phyloP scores from a whole-genome alignment of 116 monocot species.

The Trichopus zeylanicus region DNA sequence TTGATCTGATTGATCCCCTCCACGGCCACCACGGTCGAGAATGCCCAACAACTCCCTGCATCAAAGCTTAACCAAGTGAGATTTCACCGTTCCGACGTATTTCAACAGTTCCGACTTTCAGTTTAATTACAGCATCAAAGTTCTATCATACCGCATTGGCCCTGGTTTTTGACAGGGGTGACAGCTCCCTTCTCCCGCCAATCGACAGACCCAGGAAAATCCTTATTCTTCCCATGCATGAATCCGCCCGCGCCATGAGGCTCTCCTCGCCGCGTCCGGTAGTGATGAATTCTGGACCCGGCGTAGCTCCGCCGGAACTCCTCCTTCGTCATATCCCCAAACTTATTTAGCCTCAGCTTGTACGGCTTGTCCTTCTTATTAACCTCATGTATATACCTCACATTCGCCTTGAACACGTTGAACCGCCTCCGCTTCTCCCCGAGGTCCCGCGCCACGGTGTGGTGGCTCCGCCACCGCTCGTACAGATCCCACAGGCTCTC shows the following conservation, averaged over 20 bases:
- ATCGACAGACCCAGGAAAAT: slow-evolving; percentile 23
- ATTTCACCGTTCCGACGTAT: neutral
- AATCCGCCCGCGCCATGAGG: neutral
- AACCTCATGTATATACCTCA: slow-evolving; percentile 33
- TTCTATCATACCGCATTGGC: slow-evolving; percentile 23
- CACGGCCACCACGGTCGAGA: slow-evolving; percentile 39
- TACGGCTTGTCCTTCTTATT: slow-evolving; percentile 33
- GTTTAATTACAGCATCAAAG: neutral
- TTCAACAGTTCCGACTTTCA: no score
- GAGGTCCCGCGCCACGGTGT: slow-evolving; percentile 29
- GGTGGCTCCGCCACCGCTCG: slow-evolving; percentile 43
- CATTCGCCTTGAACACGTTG: slow-evolving; percentile 55
- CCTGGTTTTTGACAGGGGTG: slow-evolving; percentile 42
- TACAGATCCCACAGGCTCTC: slow-evolving; percentile 46
- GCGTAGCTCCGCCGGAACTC: slow-evolving; percentile 30
- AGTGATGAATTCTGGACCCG: slow-evolving; percentile 21
- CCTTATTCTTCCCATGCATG: slow-evolving; percentile 3
- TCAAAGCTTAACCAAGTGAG: neutral
- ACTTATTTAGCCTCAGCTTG: slow-evolving; percentile 45
- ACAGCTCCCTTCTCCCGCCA: slow-evolving; percentile 54
- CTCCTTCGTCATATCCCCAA: slow-evolving; percentile 42
- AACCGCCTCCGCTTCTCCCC: slow-evolving; percentile 35
- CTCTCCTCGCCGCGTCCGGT: slow-evolving; percentile 7
- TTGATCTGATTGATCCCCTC: slow-evolving; percentile 54
- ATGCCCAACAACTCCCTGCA: slow-evolving; percentile 61